phyloP scores from a whole-genome alignment of 352 stramenopile genomes.

The Vaucheria bursata region DNA sequence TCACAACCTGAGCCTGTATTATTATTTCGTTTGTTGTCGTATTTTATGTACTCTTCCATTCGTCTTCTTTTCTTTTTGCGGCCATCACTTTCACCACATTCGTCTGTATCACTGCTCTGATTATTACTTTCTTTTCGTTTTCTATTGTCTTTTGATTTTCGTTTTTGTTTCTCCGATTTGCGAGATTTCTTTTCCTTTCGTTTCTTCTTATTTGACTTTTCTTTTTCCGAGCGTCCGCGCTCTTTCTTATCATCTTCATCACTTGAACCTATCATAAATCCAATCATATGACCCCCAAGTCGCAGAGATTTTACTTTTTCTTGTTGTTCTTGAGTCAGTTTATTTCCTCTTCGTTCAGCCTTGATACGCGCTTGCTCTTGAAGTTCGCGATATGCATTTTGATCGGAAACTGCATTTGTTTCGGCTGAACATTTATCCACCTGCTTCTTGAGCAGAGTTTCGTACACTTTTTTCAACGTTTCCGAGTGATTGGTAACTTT shows the following conservation, averaged over 20 bases:
- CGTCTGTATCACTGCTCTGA: background rate
- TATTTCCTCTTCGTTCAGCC: constrained; percentile 32
- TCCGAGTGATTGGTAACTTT: constrained; percentile 31
- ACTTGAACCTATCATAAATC: constrained; percentile 29
- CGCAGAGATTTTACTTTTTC: constrained; percentile 22
- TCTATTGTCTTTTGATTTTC: constrained; percentile 26
- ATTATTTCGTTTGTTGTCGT: too few relatives aligned
- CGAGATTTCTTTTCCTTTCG: background rate
- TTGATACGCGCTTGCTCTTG: constrained; percentile 21
- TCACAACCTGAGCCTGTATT: too few relatives aligned
- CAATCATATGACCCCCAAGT: constrained; percentile 31
- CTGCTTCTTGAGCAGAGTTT: constrained; percentile 29
- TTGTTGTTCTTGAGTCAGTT: constrained; percentile 37
- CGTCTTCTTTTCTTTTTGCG: constrained; percentile 10
- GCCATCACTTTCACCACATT: background rate
- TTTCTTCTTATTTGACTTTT: background rate
- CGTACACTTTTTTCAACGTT: constrained; percentile 28
- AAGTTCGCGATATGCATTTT: constrained; percentile 32
- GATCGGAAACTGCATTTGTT: constrained; percentile 9
- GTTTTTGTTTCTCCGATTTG: constrained; percentile 20
- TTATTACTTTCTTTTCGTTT: background rate
- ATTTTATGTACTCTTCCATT: background rate
- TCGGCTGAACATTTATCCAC: constrained; percentile 34
- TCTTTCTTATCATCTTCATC: constrained; percentile 17
- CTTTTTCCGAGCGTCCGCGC: background rate